These are phyloP conservation scores for Exutisphaerella laricina DNA, from an alignment of 2,329 filamentous ascomycete species.

Conservation along the genomic window DNA sequence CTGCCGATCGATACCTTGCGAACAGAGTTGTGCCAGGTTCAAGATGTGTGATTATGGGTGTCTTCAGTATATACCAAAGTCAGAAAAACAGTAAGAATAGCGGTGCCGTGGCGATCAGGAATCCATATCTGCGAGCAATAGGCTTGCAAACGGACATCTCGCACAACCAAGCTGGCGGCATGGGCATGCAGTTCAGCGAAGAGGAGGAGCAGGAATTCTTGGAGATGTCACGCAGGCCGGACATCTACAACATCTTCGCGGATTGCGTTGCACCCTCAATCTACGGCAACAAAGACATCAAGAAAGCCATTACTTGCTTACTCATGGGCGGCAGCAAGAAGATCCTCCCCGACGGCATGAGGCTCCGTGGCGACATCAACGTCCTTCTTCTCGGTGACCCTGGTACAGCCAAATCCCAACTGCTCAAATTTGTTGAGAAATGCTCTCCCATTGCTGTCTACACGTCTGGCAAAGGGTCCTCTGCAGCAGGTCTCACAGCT, in stretches of 20 bases:
- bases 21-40: conserved; percentile 95
- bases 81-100: conserved; percentile 72
- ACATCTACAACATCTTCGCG: conserved; percentile 87
- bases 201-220: conserved; percentile 96
- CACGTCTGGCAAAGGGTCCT: conserved; percentile 96
- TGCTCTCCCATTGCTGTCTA: conserved; percentile 96
- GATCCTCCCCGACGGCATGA: conserved; percentile 96
- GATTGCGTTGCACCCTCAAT: conserved; percentile 95
- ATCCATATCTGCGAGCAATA: conserved; percentile 87
- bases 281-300: conserved; percentile 93
- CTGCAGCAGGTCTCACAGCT: conserved; percentile 92
- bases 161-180: conserved; percentile 71
- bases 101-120: conserved; percentile 87
- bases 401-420: conserved; percentile 94
- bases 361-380: conserved; percentile 94
- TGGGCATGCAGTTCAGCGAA: conserved; percentile 73
- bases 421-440: conserved; percentile 96
- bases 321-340: conserved; percentile 95
- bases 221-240: conserved; percentile 82
- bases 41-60: conserved; percentile 89
- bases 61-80: conserved; percentile 96
- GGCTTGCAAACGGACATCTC: conserved; percentile 89
- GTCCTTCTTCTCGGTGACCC: conserved; percentile 94
- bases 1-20: conserved; percentile 91
- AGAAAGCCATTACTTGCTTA: conserved; percentile 92